Evolutionary conservation across 1,284 basidiomycete species (phyloP), one percentile per base, ranked within the genome.

Genomic region (Malassezia sp.): DNA sequence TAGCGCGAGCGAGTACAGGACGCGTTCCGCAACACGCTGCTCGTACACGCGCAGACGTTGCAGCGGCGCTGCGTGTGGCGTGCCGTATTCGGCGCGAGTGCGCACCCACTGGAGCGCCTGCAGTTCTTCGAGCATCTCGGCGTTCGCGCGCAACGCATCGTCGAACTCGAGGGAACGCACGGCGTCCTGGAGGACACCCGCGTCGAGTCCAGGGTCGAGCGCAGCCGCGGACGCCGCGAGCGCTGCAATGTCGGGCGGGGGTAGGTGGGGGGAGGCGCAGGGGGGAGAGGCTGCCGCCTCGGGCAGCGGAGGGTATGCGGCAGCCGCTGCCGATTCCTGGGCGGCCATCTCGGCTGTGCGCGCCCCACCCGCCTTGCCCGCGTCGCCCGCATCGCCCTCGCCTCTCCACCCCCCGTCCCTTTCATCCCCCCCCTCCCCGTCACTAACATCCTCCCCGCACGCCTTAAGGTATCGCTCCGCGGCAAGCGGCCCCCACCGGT

Each of bases 21-120:
- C 37, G 5, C 51, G 39, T 10, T 48, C 45, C 2, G 59, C 61
- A 5, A 54, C 40, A 1, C 40, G 48, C 20, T 53, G 51, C 37
- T 63, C 61, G 38, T 57, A 48, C 23, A 44, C 49, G 26, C 47
- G 41, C 2, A 49, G n/a, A n/a, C n/a, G n/a, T n/a, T n/a, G n/a
- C 53, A 5, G 42, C 10, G 20, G 44, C 18, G 46, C 48, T 4
- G 45, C 18, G 29, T 12, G 4, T 31, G 22, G 12, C 8, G 44
- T 17, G 2, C n/a, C 50, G 48, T 51, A 51, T 5, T 54, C 54
- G 33, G 47, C 42, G 22, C 61, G 56, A 14, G 54, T 39, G 10
- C 61, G 53, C 12, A 56, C 51, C 61, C 61, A 63, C 32, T 63
- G 61, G n/a, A 56, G 50, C 33, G 59, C 54, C 41, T 63, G 61